Percentiles rank a stretch among this genome's conserved stretches.
Conservation (phyloP, 176 grass and related monocot species). For the Poa annua region DNA sequence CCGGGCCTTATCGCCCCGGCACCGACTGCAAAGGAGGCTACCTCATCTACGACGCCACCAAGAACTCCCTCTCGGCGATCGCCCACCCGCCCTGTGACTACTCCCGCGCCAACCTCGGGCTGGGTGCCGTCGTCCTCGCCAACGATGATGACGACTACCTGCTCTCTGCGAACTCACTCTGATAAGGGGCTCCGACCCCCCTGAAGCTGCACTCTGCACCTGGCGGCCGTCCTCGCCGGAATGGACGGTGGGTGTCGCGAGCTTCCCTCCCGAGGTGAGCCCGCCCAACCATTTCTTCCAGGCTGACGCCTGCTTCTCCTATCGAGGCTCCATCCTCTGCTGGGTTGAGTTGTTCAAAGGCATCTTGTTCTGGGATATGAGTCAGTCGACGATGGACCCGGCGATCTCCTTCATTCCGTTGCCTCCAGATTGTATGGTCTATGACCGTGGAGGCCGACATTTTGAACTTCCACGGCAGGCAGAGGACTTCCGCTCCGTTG, state of each 20-base stretch:
- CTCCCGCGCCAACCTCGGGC: background rate
- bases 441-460: background rate
- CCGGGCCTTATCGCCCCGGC: background rate
- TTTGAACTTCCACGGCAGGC: accelerated
- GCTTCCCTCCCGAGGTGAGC: background rate
- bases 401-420: conserved; percentile 7
- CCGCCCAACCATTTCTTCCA: background rate
- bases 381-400: background rate
- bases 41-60: background rate
- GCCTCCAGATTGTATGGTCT: background rate
- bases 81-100: background rate
- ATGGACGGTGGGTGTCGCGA: background rate
- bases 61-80: background rate
- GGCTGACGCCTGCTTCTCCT: background rate
- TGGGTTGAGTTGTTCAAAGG: conserved; percentile 28
- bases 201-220: background rate
- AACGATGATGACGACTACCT: background rate
- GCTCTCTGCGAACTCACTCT: background rate
- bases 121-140: background rate
- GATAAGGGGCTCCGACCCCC: background rate
- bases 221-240: background rate
- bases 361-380: background rate
- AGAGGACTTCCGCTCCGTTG: background rate
- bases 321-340: background rate
- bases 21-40: background rate